These are phyloP conservation scores for Roridomyces roridus DNA, from an alignment of 768 basidiomycete genomes.

Conservation along the genomic window DNA sequence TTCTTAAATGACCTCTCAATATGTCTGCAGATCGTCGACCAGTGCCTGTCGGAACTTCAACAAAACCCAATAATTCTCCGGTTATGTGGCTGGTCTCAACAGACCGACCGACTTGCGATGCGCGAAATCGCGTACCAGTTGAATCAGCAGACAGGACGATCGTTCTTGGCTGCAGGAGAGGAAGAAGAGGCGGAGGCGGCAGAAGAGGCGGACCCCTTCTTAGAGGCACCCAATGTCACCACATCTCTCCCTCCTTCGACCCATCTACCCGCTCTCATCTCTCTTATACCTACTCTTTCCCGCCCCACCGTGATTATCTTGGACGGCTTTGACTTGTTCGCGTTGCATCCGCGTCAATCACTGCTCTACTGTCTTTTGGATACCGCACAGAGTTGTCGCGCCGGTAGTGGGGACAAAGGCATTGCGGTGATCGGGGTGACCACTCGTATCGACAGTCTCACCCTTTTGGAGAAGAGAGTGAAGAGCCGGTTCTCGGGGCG, in stretches of 20 bases:
- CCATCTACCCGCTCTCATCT: slow-evolving; percentile 76
- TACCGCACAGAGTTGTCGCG: slow-evolving; percentile 86
- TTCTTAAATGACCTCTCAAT: slow-evolving; percentile 5
- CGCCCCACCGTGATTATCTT: slow-evolving; percentile 85
- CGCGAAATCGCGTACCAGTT: slow-evolving; percentile 91
- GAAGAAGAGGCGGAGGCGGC: slow-evolving; percentile 35
- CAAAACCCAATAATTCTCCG: slow-evolving; percentile 74
- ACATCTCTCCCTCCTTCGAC: slow-evolving; percentile 65
- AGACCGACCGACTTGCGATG: slow-evolving; percentile 88
- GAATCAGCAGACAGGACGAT: slow-evolving; percentile 72
- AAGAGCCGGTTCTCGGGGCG: slow-evolving; percentile 97
- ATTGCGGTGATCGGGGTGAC: slow-evolving; percentile 89
- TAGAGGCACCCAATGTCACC: slow-evolving; percentile 39
- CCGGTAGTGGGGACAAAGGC: slow-evolving; percentile 64
- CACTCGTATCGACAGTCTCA: slow-evolving; percentile 85
- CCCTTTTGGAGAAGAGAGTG: slow-evolving; percentile 92
- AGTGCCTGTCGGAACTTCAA: slow-evolving; percentile 53
- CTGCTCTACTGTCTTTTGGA: slow-evolving; percentile 95
- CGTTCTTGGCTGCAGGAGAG: slow-evolving; percentile 51
- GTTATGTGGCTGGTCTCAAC: slow-evolving; percentile 86
- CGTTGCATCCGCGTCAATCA: slow-evolving; percentile 89
- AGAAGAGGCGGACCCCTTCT: slow-evolving; percentile 53
- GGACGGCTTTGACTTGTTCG: slow-evolving; percentile 94
- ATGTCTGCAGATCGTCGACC: slow-evolving; percentile 60
- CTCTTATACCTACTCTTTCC: slow-evolving; percentile 76